Base-by-base conservation (phyloP, 2,329 filamentous ascomycete genomes). In the Diaporthe nobilis region DNA sequence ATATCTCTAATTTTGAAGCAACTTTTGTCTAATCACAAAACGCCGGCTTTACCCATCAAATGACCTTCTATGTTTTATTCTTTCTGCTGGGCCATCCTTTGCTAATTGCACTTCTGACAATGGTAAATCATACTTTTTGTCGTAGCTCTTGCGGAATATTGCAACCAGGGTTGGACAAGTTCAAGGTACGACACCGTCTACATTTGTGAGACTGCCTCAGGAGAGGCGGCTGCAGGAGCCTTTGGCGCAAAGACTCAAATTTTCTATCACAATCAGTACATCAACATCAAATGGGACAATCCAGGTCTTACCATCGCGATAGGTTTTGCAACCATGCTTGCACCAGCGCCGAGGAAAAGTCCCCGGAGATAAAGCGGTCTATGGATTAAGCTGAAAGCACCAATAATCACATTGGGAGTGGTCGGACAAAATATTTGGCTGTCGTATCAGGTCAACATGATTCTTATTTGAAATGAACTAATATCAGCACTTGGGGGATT, bases 301-400 rank as follows among this genome's bases (percentile, higher is more conserved):
- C 15, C 47, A 1, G n/a, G 22, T n/a, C 15, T 49, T 12, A 49
- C 47, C 47, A 9, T 49, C 47, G 22, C 22, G 20, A 22, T 49
- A n/a, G 20, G 47, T 22, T n/a, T 49, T 49, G 47, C 22, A n/a
- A 49, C 47, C 47, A n/a, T 17, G 20, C 47, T n/a, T 4, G 47
- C 47, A 22, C 47, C 47, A n/a, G 22, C 20, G 47, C 2, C 47
- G 22, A 12, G 7, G 20, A 49, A 49, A 17, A n/a, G 22, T 2
- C 20, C 47, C 22, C 17, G 17, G 20, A 17, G 22, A 53, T 4
- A 53, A 1, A 0, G n/a, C 0, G 49, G 49, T 25, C 49, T 25
- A 20, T 25, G 5, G 10, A 13, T 25, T 25, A 5, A 1, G n/a
- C n/a, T 13, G 1, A 53, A 25, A 3, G 9, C 4, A 0, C 15